These are phyloP conservation scores for Tricholoma bakamatsutake DNA, from an alignment of 768 basidiomycete genomes.

Conservation along the genomic window DNA sequence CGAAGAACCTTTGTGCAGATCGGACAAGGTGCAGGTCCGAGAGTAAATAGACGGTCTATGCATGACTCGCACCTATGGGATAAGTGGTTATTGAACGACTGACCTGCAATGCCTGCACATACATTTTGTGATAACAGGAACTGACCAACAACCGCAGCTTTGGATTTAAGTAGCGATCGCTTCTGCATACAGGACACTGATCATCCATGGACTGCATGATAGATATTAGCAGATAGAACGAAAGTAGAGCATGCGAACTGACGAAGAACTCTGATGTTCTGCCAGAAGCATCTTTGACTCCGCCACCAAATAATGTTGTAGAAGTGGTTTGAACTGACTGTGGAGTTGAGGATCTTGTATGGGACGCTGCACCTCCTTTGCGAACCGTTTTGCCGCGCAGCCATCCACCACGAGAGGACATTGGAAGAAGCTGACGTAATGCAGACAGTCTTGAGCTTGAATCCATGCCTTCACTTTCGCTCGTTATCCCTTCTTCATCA, in stretches of 20 bases:
- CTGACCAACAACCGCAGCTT: constrained; percentile 91
- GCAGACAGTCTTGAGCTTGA: not conserved
- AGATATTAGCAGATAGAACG: not conserved
- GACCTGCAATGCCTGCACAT: constrained; percentile 14
- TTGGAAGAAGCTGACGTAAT: constrained; percentile 8
- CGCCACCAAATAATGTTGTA: constrained; percentile 70
- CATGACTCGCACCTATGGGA: constrained; percentile 89
- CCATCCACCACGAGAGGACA: constrained; percentile 45
- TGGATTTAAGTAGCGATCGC: constrained; percentile 92
- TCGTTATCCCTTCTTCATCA: constrained; percentile 26
- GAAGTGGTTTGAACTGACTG: constrained; percentile 68
- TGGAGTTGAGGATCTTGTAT: constrained; percentile 57
- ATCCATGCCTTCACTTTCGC: constrained; percentile 19
- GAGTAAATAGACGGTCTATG: constrained; percentile 92
- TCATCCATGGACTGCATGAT: constrained; percentile 74
- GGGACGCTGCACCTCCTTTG: constrained; percentile 46
- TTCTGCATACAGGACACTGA: constrained; percentile 95
- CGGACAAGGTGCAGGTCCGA: constrained; percentile 95
- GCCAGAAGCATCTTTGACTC: constrained; percentile 82
- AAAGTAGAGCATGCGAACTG: constrained; percentile 21
- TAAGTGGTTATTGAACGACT: not conserved
- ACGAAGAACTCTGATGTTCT: constrained; percentile 79
- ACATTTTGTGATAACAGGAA: constrained; percentile 99
- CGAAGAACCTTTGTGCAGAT: constrained; percentile 83
- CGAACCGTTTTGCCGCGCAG: constrained; percentile 72